These are phyloP conservation scores for Boletus eberwhitei DNA, from an alignment of 768 basidiomycete genomes.

Conservation along the genomic window DNA sequence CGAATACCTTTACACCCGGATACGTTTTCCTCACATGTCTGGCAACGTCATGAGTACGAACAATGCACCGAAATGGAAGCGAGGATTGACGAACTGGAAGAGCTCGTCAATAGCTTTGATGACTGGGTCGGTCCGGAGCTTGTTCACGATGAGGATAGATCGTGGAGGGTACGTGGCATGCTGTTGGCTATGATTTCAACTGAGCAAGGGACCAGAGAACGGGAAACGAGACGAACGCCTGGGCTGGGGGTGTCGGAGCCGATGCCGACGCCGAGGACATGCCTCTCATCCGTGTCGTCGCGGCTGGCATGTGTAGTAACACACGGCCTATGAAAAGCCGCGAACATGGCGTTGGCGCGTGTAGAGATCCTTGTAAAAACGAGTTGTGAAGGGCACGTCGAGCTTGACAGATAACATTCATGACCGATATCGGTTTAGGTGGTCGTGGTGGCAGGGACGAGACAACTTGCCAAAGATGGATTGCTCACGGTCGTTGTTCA, in stretches of 20 bases:
- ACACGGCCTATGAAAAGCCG: neutral
- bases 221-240: conserved; percentile 20
- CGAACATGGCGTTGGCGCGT: neutral
- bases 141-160: conserved; percentile 75
- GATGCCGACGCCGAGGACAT: conserved; percentile 13
- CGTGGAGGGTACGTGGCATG: conserved; percentile 42
- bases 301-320: neutral
- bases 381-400: conserved; percentile 23
- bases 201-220: conserved; percentile 20
- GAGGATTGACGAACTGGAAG: conserved; percentile 48
- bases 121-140: conserved; percentile 73
- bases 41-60: conserved; percentile 1
- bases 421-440: conserved; percentile 2
- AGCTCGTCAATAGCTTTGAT: conserved; percentile 73
- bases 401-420: conserved; percentile 21
- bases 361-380: conserved; percentile 11
- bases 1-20: conserved; percentile 60
- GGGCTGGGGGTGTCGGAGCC: conserved; percentile 1
- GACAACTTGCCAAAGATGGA: conserved; percentile 14
- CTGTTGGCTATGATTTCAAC: conserved; percentile 24
- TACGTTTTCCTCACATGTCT: conserved; percentile 60
- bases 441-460: neutral
- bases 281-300: conserved; percentile 5
- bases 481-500: neutral
- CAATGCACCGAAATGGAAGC: neutral